phyloP scores from a whole-genome alignment of 2,329 filamentous ascomycete genomes.

The Pyricularia sp. region DNA sequence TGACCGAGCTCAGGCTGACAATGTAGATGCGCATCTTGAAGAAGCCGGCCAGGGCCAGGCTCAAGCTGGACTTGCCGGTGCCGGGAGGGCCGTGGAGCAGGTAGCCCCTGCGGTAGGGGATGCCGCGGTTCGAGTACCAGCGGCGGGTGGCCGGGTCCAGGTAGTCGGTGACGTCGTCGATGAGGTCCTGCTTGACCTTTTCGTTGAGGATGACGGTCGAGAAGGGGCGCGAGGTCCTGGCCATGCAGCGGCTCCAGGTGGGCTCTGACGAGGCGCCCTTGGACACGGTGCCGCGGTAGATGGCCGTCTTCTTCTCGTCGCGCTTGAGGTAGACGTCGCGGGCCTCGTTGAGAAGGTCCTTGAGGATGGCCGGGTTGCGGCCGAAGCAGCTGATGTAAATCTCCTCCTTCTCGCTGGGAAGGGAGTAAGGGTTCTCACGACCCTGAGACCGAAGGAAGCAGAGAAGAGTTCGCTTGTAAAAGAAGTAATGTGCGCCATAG shows the following conservation, averaged over 20 bases:
- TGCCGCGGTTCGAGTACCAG: conserved; percentile 78
- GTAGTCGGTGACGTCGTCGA: conserved; percentile 50
- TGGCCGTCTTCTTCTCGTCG: conserved; percentile 49
- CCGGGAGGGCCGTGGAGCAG: conserved; percentile 70
- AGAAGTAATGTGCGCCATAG: conserved; percentile 55
- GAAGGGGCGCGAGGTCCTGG: conserved; percentile 45
- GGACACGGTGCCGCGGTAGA: conserved; percentile 42
- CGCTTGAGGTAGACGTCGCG: conserved; percentile 40
- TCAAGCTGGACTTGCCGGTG: conserved; percentile 64
- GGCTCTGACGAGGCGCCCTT: conserved; percentile 25
- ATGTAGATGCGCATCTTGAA: conserved; percentile 63
- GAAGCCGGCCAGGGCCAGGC: conserved; percentile 55
- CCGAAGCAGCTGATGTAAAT: conserved; percentile 49
- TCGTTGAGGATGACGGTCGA: conserved; percentile 54
- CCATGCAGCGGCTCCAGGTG: conserved; percentile 49
- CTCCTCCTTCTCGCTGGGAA: conserved; percentile 41
- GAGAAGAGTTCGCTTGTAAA: conserved; percentile 46
- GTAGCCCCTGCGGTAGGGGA: conserved; percentile 76
- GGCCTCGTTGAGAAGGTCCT: conserved; percentile 48
- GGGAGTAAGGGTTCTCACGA: conserved; percentile 26
- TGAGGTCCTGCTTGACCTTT: conserved; percentile 42
- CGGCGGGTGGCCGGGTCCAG: conserved; percentile 47
- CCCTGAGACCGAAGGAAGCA: conserved; percentile 41
- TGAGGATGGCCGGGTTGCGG: conserved; percentile 45
- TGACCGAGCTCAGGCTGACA: conserved; percentile 49